Conservation (phyloP, 208 protist genomes). For the Leptomonas pyrrhocoris region DNA sequence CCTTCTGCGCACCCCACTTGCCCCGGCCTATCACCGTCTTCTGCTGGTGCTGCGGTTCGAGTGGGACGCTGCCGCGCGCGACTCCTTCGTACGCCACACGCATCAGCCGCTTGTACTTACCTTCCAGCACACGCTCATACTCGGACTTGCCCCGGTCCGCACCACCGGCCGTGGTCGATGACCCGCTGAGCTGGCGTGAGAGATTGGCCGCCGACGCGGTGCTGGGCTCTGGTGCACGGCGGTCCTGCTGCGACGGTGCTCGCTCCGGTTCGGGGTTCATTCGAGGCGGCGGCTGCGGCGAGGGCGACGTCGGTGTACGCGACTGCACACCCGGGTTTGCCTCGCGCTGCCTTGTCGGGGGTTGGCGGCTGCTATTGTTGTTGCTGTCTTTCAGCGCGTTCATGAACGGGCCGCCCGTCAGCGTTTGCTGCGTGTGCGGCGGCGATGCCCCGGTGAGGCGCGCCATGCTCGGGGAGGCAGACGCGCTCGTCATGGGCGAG, state of each 20-base stretch:
- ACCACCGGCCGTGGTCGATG: not conserved
- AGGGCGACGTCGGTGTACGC: constrained; percentile 1
- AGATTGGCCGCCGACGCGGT: not conserved
- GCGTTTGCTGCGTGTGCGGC: constrained; percentile 27
- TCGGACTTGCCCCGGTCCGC: constrained; percentile 19
- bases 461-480: constrained; percentile 8
- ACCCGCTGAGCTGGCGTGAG: constrained; percentile 10
- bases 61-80: constrained; percentile 48
- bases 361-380: not conserved
- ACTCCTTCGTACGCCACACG: constrained; percentile 77
- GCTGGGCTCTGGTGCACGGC: not conserved
- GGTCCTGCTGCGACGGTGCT: constrained; percentile 1
- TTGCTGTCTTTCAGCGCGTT: not conserved
- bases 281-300: constrained; percentile 10
- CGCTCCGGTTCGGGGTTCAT: not conserved
- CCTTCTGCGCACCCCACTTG: constrained; percentile 65
- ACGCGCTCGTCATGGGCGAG: constrained; percentile 16
- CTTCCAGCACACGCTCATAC: constrained; percentile 50
- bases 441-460: constrained; percentile 4
- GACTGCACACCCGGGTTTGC: not conserved
- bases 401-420: not conserved
- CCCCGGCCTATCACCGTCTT: constrained; percentile 59
- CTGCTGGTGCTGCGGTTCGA: constrained; percentile 63
- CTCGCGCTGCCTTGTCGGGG: not conserved
- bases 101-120: constrained; percentile 66